A percentile compares a stretch with the other conserved stretches of the same genome.
phyloP scores from a whole-genome alignment of 106 monocot species.

The Chionographis japonica region DNA sequence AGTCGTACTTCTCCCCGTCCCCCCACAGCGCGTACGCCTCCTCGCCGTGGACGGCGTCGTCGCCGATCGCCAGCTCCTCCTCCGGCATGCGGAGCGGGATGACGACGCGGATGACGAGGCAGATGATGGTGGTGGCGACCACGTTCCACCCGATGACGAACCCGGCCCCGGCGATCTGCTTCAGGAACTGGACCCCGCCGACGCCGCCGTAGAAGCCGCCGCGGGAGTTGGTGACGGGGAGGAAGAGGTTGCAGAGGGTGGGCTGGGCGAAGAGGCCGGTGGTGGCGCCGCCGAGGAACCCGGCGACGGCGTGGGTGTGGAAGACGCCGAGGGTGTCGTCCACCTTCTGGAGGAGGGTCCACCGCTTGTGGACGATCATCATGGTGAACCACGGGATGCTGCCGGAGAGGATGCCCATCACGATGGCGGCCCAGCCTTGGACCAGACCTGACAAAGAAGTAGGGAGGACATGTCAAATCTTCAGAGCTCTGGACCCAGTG shows the following conservation, averaged over 20 bases:
- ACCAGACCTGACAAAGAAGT: conserved; percentile 25
- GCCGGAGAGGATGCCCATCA: conserved; percentile 45
- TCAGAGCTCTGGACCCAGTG: no score
- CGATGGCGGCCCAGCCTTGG: conserved; percentile 45
- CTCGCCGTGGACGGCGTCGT: conserved; percentile 52
- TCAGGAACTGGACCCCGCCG: conserved; percentile 30
- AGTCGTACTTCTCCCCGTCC: conserved; percentile 49
- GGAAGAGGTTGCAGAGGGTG: conserved; percentile 30
- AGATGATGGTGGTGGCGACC: conserved; percentile 30
- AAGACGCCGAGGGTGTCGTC: conserved; percentile 58
- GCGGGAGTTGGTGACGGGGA: conserved; percentile 43
- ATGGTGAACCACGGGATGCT: conserved; percentile 60
- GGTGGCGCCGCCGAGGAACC: conserved; percentile 33
- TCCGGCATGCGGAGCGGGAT: conserved; percentile 42
- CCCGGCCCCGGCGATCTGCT: conserved; percentile 30
- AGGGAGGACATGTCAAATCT: no score
- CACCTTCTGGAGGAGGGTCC: conserved; percentile 26
- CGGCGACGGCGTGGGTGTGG: conserved; percentile 53
- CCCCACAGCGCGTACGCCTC: conserved; percentile 57
- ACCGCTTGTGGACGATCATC: conserved; percentile 53
- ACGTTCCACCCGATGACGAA: conserved; percentile 45
- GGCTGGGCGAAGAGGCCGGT: conserved; percentile 45
- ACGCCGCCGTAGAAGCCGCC: conserved; percentile 35
- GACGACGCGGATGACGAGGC: conserved; percentile 15
- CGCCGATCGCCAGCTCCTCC: conserved; percentile 36